phyloP scores from a whole-genome alignment of 352 stramenopile genomes.

The Phytophthora fragariaefolia region DNA sequence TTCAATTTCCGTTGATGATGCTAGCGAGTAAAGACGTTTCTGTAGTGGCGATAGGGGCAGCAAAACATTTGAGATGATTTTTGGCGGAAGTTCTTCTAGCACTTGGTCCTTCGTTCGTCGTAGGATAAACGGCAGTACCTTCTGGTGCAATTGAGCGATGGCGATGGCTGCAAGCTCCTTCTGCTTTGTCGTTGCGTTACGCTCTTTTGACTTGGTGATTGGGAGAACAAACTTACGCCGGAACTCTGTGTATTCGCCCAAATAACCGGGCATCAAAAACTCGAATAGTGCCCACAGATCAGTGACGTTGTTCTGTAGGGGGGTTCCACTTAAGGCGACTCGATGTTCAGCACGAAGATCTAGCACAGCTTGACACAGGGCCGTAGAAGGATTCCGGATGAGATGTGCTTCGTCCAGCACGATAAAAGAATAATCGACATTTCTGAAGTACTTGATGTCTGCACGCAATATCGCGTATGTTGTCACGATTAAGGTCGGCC shows the following conservation, averaged over 20 bases:
- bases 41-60: constrained; percentile 92
- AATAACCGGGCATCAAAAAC: constrained; percentile 98
- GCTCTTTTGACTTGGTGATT: constrained; percentile 62
- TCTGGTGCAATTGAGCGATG: constrained; percentile 94
- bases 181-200: constrained; percentile 72
- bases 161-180: constrained; percentile 84
- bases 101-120: constrained; percentile 97
- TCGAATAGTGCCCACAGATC: constrained; percentile 98
- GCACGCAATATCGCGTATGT: constrained; percentile 91
- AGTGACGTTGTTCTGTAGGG: constrained; percentile 97
- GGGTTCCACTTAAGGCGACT: constrained; percentile 96
- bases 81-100: constrained; percentile 96
- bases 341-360: constrained; percentile 86
- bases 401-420: constrained; percentile 98
- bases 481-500: constrained; percentile 59
- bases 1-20: constrained; percentile 32
- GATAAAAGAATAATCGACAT: constrained; percentile 78
- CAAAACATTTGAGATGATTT: constrained; percentile 96
- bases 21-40: constrained; percentile 77
- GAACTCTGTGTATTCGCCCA: constrained; percentile 87
- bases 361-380: constrained; percentile 85
- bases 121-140: constrained; percentile 98
- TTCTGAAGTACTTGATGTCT: constrained; percentile 69
- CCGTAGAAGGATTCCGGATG: constrained; percentile 95
- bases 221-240: constrained; percentile 68